Base-by-base conservation (phyloP, 1,139 yeast species). In the Protomyces pachydermus region DNA sequence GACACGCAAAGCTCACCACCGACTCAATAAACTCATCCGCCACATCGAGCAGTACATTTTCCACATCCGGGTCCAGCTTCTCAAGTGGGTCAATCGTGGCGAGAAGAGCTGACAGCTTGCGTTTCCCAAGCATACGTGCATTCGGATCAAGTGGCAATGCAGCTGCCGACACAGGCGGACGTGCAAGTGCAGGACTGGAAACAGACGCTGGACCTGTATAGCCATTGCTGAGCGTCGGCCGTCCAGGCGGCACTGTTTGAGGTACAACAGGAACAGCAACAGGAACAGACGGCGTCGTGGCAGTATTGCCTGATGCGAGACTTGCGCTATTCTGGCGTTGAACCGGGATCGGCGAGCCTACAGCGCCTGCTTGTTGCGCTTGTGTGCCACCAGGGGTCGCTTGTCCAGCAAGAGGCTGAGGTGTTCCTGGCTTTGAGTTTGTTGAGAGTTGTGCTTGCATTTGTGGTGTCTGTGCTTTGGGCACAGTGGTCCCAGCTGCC, bases 1-100 rank as follows among this genome's bases (percentile, higher is more conserved):
- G 83, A 74, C 98, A 93, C 0, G 97, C 96, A 78, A 93, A 93
- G 2, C 90, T 82, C 0, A 97, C 90, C 1, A 95, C 96, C 60
- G 88, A 86, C 16, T 88, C 83, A 14, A 93, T 95, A 74, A 93
- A 93, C 73, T 95, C 98, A 74, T 95, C 99, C 0, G 98, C 98
- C 66, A 93, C 79, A 74, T 95, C 98, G 58, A 95, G 79, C 58
- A 93, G 78, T 56, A 35, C 93, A 91, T 58, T 67, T 53, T 63
- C 67, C 34, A 62, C 68, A 42, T 65, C 67, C 32, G 74, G 88
- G 91, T 73, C 88, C 91, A 3, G 86, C 38, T 56, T 56, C 67
- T 68, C 83, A 6, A 91, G 91, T 14, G 68, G 64, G n/a, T 66
- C 65, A 8, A 91, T 88, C 2, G 88, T 83, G 70, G 86, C 84